Base-by-base conservation (phyloP, 1,284 basidiomycete species). In the Tausonia pullulans region DNA sequence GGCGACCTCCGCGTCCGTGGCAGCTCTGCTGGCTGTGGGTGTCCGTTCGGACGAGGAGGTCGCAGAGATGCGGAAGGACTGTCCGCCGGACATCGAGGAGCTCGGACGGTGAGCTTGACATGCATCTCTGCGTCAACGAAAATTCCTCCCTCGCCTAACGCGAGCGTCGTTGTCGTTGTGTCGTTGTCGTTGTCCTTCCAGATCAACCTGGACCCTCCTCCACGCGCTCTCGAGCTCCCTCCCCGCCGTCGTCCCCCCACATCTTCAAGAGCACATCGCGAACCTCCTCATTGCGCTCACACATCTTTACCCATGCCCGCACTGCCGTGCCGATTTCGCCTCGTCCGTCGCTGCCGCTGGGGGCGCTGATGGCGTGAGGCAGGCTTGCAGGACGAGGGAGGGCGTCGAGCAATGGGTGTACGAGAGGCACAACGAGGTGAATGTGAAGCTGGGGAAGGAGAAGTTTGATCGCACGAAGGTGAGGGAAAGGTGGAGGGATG, bases 211-310 rank as follows among this genome's bases (percentile, higher is more conserved):
- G 93, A 88, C 91, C 16, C 96, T 97, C 81, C 81, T 97, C 49
- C 93, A 97, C 74, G 87, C 91, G 1, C 87, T 92, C 3, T 91
- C 90, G 0, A 89, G 93, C 14, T 94, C 96, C 76, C 96, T 93
- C 76, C 92, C 93, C n/a, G 81, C 86, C 41, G 75, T 78, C 41
- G 88, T 93, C 0, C 82, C 84, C 0, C 78, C 83, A 0, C 77
- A 77, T 4, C 88, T 93, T 69, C 85, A 88, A 67, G 81, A 82
- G 39, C 85, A 87, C 68, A 94, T 96, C 90, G 78, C 88, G 50
- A 80, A 81, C 68, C 81, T 97, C 16, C 78, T 97, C 10, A 81
- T 81, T 58, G 80, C 90, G 0, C 75, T 97, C 40, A 90, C 92
- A 0, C 74, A 83, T 3, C 78, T 96, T 27, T 97, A 96, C 75